Conservation (phyloP, 176 grass and related monocot genomes). For the Otatea glauca region DNA sequence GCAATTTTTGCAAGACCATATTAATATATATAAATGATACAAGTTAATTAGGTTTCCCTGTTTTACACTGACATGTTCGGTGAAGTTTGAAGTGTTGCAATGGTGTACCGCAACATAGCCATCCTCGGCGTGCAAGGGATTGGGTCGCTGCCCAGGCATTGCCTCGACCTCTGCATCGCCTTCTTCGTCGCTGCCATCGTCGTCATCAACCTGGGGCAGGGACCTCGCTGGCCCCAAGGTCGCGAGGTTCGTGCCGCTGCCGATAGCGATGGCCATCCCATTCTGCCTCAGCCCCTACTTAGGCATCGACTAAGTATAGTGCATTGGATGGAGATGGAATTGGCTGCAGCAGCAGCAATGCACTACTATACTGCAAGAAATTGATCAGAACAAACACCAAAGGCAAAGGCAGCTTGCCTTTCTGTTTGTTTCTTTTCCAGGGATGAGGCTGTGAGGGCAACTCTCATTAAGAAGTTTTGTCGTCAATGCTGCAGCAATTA, state of each 20-base stretch:
- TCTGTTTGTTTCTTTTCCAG: conserved; percentile 30
- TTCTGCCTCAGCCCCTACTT: conserved; percentile 71
- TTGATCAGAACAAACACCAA: conserved; percentile 4
- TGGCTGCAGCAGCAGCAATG: neutral
- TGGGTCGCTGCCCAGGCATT: conserved; percentile 52
- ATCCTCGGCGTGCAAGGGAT: conserved; percentile 65
- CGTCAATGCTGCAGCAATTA: conserved; percentile 21
- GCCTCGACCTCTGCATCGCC: conserved; percentile 56
- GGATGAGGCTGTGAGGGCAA: neutral
- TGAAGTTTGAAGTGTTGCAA: neutral
- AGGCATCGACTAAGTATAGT: too few species aligned
- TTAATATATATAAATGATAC: neutral
- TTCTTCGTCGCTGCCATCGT: conserved; percentile 56
- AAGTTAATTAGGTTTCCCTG: neutral
- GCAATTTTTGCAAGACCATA: neutral
- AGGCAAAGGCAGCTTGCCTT: conserved; percentile 28
- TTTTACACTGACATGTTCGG: neutral
- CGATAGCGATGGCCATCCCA: conserved; percentile 67
- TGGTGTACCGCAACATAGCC: conserved; percentile 69
- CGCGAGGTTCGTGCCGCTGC: conserved; percentile 60
- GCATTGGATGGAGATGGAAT: neutral
- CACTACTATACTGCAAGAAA: neutral
- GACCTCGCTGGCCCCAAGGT: conserved; percentile 44
- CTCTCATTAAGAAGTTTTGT: neutral
- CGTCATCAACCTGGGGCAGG: conserved; percentile 49